Base-by-base conservation (phyloP, 2,329 filamentous ascomycete genomes). In the Aspergillus udagawae region DNA sequence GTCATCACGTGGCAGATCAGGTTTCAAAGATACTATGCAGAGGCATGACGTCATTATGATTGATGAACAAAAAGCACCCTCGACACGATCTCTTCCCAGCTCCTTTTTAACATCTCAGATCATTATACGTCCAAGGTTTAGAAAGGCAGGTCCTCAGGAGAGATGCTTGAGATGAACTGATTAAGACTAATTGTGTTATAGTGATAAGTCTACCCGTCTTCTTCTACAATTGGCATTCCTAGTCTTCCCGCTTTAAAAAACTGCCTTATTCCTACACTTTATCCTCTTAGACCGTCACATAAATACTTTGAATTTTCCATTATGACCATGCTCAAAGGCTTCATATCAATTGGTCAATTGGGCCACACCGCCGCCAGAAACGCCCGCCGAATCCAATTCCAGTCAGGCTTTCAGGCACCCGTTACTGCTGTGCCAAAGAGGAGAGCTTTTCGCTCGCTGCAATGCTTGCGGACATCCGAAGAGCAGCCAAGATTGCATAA, bases 401-500 rank as follows among this genome's bases (percentile, higher is more conserved):
- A 57, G 56, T 14, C 50, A n/a, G 7, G 14, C 25, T 44, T 48
- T 52, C 38, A 59, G 55, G 20, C 50, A 21, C 9, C 47, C 9
- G 23, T 49, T 29, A 32, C 23, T 23, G 23, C 21, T 12, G 44
- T 23, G 20, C 10, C 2, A 23, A 21, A 47, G 23, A 47, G 12
- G 44, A 41, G 28, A 50, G 23, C 32, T 49, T 49, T 23, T 14
- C 44, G 44, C 44, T 47, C 21, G 10, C 9, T 47, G 17, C 21
- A 12, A 47, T 14, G 44, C 44, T 23, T 23, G 23, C 9, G 10
- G 21, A 4, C 23, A 47, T 47, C 59, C 55, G 27, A 50, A 52
- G 17, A 29, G 48, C 9, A 35, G n/a, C 48, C 50, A 54, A 45
- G 45, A 53, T 44, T 49, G 47, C 53, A 63, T 10, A 81, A 87